Conservation (phyloP, 169 alveolate genomes). For the Cyclospora cayetanensis region DNA sequence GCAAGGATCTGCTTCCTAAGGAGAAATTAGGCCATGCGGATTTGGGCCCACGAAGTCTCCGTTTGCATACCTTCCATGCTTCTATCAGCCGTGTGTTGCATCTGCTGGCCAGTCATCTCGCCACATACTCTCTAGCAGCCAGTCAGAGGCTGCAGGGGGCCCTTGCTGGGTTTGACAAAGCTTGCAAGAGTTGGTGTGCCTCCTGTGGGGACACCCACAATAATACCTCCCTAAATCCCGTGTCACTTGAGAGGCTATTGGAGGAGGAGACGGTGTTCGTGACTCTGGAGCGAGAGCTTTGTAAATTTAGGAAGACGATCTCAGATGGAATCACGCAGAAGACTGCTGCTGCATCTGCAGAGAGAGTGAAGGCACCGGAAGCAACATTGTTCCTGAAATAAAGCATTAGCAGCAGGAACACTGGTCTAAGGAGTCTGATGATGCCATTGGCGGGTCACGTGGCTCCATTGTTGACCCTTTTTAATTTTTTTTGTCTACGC, state of each 20-base stretch:
- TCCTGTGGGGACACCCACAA: background rate
- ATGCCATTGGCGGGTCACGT: no score
- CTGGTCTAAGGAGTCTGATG: no score
- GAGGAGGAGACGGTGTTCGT: constrained; percentile 20
- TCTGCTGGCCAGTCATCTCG: constrained; percentile 13
- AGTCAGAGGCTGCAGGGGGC: background rate
- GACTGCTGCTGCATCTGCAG: background rate
- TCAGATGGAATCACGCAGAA: background rate
- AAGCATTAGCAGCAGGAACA: no score
- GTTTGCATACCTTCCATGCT: background rate
- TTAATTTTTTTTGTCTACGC: no score
- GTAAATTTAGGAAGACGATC: background rate
- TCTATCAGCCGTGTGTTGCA: background rate
- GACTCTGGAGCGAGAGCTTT: background rate
- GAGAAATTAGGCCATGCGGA: background rate
- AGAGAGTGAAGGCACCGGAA: no score
- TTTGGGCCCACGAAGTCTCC: background rate
- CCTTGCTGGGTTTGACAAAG: background rate
- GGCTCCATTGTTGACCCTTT: no score
- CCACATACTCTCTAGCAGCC: background rate
- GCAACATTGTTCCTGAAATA: no score
- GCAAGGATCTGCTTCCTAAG: background rate
- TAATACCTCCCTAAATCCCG: background rate
- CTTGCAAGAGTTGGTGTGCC: background rate
- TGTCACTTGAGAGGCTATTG: background rate